phyloP scores from a whole-genome alignment of 371 early-diverging fungal species.

The Mortierella sp. region DNA sequence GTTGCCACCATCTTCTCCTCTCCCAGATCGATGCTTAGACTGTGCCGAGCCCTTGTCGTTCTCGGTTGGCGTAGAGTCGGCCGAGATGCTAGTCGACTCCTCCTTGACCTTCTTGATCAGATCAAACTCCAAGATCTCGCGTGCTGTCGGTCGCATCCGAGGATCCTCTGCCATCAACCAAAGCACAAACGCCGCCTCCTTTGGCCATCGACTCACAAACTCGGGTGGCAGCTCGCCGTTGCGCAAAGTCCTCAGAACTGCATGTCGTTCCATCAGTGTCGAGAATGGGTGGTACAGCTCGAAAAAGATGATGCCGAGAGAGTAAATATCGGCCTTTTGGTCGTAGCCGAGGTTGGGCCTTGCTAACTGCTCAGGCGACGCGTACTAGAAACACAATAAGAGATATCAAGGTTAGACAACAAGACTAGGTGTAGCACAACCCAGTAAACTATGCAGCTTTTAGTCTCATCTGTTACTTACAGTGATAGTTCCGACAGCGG shows the following conservation, averaged over 20 bases:
- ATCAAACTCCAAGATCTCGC: constrained; percentile 81
- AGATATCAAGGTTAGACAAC: too few relatives aligned
- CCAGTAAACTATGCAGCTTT: not conserved
- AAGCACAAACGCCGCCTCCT: constrained; percentile 83
- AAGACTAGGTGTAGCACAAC: too few relatives aligned
- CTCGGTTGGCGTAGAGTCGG: not conserved
- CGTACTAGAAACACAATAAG: too few relatives aligned
- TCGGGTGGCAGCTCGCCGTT: constrained; percentile 77
- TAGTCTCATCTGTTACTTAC: constrained; percentile 13
- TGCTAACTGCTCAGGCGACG: constrained; percentile 93
- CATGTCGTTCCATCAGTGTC: constrained; percentile 77
- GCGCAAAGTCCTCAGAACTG: constrained; percentile 70
- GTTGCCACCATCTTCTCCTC: not conserved
- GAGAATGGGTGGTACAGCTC: constrained; percentile 77
- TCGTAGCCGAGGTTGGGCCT: constrained; percentile 67
- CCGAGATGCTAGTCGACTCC: not conserved
- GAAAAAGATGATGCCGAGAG: constrained; percentile 78
- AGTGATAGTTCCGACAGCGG: constrained; percentile 54
- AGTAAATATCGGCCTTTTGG: constrained; percentile 79
- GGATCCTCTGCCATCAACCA: constrained; percentile 86
- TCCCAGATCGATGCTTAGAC: not conserved
- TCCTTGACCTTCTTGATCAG: constrained; percentile 48
- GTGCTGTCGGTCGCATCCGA: constrained; percentile 76
- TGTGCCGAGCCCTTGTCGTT: not conserved
- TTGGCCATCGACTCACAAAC: constrained; percentile 83